phyloP scores from a whole-genome alignment of 2,329 filamentous ascomycete genomes.

The Pezizomycotina sp. region DNA sequence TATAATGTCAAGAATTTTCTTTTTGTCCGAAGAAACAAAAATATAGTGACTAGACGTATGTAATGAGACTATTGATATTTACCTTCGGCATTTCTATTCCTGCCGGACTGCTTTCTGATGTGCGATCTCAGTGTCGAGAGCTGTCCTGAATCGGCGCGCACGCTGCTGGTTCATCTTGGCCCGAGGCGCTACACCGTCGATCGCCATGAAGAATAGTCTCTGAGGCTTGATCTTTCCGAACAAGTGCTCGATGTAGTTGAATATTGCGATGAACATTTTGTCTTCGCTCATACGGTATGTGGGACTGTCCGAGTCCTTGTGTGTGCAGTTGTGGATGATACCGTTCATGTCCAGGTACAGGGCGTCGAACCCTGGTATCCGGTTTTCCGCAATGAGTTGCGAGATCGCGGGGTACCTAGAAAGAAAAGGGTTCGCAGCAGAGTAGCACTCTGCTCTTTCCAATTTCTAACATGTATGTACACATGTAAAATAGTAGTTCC shows the following conservation, averaged over 20 bases:
- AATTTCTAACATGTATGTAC: too few species aligned
- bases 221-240: conserved; percentile 98
- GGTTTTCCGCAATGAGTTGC: conserved; percentile 93
- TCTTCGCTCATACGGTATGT: conserved; percentile 90
- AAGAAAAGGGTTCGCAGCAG: too few species aligned
- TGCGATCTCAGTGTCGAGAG: conserved; percentile 73
- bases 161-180: conserved; percentile 99
- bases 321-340: conserved; percentile 98
- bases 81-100: conserved; percentile 89
- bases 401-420: conserved; percentile 80
- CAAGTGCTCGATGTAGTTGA: conserved; percentile 98
- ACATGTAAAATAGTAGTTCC: too few species aligned
- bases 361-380: conserved; percentile 96
- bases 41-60: too few species aligned
- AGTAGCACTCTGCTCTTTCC: too few species aligned
- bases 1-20: too few species aligned
- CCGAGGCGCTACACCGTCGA: conserved; percentile 89
- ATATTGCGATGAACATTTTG: conserved; percentile 98
- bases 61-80: too few species aligned
- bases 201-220: conserved; percentile 98
- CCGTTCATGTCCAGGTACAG: conserved; percentile 98
- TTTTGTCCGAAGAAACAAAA: too few species aligned
- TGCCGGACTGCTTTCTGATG: conserved; percentile 83
- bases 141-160: conserved; percentile 83
- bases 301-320: conserved; percentile 84